Evolutionary conservation across 108 stramenopile species (phyloP), one percentile per base, ranked within the genome.

Genomic region (Schizochytrium sp.): DNA sequence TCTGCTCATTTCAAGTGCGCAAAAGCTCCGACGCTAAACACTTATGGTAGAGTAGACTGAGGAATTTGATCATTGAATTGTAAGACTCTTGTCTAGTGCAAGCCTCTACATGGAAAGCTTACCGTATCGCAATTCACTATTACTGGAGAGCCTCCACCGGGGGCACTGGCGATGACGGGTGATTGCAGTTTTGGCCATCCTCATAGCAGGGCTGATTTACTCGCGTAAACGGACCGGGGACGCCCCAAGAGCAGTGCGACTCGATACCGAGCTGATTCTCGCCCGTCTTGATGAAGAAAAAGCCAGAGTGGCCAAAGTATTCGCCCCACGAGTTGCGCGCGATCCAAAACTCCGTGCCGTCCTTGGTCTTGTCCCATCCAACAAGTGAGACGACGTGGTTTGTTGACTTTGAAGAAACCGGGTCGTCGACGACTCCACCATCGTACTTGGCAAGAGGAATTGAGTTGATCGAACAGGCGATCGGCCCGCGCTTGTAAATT

Each of bases 351-450:
- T 89, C 72, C 69, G 93, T 89, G 5, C 95, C 93, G 55, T 95
- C 92, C 25, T 93, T 91, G 29, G 90, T 88, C 90, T 97, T 95
- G 5, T 97, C 98, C 96, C 96, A 98, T 5, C 98, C 98, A 16
- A 95, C 95, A 88, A 98, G 94, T 45, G 94, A 94, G 28, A 98
- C 95, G 63, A 96, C 96, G 90, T 98, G 98, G 90, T 97, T 97
- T 34, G 94, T 91, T 58, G 87, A 55, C 72, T 44, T 72, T 55
- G 87, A 88, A 58, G 89, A 90, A 45, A 88, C 48, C 14, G 89
- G 90, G 92, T 97, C 94, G 51, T 83, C 76, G 47, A 92, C 72
- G 87, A 97, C 72, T 58, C 97, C 94, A 18, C 98, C 97, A 21
- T 95, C 95, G 63, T 93, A 89, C 87, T 96, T 96, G 72, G 94